These are phyloP conservation scores for Ceratobasidium sp. DNA, from an alignment of 1,284 basidiomycete species.

Conservation along the genomic window DNA sequence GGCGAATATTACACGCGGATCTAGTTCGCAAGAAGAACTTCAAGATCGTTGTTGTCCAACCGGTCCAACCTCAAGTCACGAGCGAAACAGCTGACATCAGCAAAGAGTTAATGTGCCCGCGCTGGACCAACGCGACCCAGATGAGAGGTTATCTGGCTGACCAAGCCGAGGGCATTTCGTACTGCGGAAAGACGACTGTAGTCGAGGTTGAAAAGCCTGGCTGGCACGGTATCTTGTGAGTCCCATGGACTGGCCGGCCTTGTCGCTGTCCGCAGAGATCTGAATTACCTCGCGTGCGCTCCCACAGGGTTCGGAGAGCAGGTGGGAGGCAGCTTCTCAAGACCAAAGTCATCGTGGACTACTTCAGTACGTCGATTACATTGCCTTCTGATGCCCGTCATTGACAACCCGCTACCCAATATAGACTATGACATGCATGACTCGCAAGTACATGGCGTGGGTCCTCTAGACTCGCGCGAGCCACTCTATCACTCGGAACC, in stretches of 20 bases:
- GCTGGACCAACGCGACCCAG: background rate
- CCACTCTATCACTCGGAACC: slow-evolving; percentile 39
- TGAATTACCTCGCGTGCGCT: background rate
- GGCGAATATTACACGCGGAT: slow-evolving; percentile 9
- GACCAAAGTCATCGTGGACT: slow-evolving; percentile 26
- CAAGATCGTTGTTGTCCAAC: slow-evolving; percentile 5
- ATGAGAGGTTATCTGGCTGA: slow-evolving; percentile 36
- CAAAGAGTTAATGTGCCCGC: background rate
- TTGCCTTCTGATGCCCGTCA: background rate
- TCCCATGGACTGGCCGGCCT: background rate
- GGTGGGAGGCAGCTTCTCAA: slow-evolving; percentile 39
- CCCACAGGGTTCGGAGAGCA: slow-evolving; percentile 37
- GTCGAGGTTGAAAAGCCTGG: slow-evolving; percentile 24
- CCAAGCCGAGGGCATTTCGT: slow-evolving; percentile 7
- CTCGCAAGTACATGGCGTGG: slow-evolving; percentile 24
- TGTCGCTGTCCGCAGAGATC: background rate
- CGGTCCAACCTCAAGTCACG: background rate
- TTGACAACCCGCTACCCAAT: background rate
- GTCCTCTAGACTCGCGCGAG: slow-evolving; percentile 37
- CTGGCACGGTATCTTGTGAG: slow-evolving; percentile 20
- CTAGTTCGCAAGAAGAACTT: slow-evolving; percentile 3
- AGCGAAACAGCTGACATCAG: background rate
- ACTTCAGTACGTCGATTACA: slow-evolving; percentile 18
- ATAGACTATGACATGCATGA: slow-evolving; percentile 39
- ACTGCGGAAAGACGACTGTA: slow-evolving; percentile 8